These are phyloP conservation scores for Elsinoe ampelina DNA, from an alignment of 2,329 filamentous ascomycete species.

Conservation along the genomic window DNA sequence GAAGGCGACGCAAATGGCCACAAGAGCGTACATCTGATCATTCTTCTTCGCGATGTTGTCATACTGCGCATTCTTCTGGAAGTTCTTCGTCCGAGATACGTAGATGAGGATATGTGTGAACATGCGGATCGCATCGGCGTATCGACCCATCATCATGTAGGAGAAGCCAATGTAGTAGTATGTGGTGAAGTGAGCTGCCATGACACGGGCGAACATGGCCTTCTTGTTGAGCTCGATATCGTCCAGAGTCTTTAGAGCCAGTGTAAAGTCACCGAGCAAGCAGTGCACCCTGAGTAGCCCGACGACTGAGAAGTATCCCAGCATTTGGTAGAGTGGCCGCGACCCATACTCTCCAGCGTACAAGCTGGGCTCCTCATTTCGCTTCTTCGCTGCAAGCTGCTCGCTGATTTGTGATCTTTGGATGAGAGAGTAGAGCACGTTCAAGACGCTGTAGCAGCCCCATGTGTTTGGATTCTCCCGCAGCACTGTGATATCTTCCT, in stretches of 20 bases:
- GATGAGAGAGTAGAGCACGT: slow-evolving; percentile 98
- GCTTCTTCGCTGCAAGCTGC: slow-evolving; percentile 89
- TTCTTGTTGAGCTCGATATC: slow-evolving; percentile 99
- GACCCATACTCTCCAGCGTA: slow-evolving; percentile 93
- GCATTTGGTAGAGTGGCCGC: slow-evolving; percentile 92
- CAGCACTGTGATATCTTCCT: slow-evolving; percentile 84
- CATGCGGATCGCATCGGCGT: slow-evolving; percentile 98
- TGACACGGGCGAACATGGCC: slow-evolving; percentile 98
- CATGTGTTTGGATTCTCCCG: slow-evolving; percentile 97
- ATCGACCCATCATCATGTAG: slow-evolving; percentile 99
- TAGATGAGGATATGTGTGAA: slow-evolving; percentile 99
- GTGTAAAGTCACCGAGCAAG: slow-evolving; percentile 91
- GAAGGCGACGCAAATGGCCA: slow-evolving; percentile 97
- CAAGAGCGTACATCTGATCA: slow-evolving; percentile 98
- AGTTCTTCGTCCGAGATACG: slow-evolving; percentile 98
- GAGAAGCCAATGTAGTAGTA: slow-evolving; percentile 99
- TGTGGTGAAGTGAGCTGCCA: slow-evolving; percentile 98
- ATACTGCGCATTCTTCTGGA: slow-evolving; percentile 98
- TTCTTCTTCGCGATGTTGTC: slow-evolving; percentile 99
- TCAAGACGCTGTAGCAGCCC: slow-evolving; percentile 98
- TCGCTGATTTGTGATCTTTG: slow-evolving; percentile 97
- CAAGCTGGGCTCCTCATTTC: slow-evolving; percentile 76
- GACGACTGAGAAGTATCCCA: slow-evolving; percentile 99
- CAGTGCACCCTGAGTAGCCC: slow-evolving; percentile 93
- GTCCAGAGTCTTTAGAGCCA: slow-evolving; percentile 96